Evolutionary conservation across 164 flowering plant genomes (phyloP), one percentile per base, ranked within the genome.

Genomic region (Sextonia rubra): DNA sequence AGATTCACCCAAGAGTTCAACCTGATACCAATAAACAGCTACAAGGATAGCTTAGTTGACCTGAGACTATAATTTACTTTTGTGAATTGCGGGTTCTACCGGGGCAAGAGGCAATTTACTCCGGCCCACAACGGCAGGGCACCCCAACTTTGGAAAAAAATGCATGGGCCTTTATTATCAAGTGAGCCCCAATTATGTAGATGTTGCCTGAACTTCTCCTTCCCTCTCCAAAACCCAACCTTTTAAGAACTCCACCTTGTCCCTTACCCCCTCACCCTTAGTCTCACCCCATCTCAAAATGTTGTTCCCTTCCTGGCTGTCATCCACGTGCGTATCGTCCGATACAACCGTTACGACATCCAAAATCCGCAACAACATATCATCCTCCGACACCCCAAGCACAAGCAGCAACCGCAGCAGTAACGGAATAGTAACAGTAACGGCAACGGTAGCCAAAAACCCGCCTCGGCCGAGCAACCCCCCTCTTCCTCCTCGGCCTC

Each of bases 391-490:
- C 0, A 15, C 67, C 3, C 44, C 47, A 64, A 27, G 63, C 47
- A 24, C 7, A 56, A 22, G 20, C 24, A 48, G 18, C 37, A 37
- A 52, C 52, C 64, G 22, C 15, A 27, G n/a, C 5, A 15, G 17
- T 70, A 25, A 58, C 47, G n/a, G n/a, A n/a, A n/a, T n/a, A n/a
- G n/a, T n/a, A n/a, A 0, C 37, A 30, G 32, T 30, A 30, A 2
- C 37, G 7, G 44, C n/a, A n/a, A n/a, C n/a, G n/a, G n/a, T 32
- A 32, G 44, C 44, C 76, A 74, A 20, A 61, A 61, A 29, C 12
- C 32, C 17, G 4, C 56, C 25, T 23, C 72, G 12, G 52, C 32
- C 29, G 25, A 66, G 8, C 14, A n/a, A 18, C 29, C 29, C 26
- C 3, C 25, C 23, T 14, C 17, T 25, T 12, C 26, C 5, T 30